phyloP scores from a whole-genome alignment of 345 rosid species.

The Noccaea caerulescens region DNA sequence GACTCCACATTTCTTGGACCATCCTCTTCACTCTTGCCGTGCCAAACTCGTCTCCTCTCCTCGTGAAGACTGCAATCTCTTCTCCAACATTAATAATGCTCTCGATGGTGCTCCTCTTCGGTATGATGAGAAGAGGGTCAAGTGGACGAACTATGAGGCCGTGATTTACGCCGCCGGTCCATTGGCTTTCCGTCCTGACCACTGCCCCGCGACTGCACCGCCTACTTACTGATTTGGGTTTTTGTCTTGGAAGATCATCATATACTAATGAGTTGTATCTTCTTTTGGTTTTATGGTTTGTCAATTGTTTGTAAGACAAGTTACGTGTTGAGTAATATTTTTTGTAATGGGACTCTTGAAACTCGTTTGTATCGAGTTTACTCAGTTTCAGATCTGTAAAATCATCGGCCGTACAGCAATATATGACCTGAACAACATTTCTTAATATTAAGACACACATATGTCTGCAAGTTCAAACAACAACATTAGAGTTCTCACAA shows the following conservation, averaged over 20 bases:
- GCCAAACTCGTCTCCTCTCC: constrained; percentile 80
- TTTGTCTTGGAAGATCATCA: constrained; percentile 14
- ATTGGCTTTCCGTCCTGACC: constrained; percentile 77
- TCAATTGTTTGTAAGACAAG: constrained; percentile 32
- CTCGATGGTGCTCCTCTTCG: constrained; percentile 65
- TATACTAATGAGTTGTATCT: constrained; percentile 21
- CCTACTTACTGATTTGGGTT: constrained; percentile 37
- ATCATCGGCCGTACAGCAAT: constrained; percentile 17
- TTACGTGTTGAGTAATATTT: constrained; percentile 36
- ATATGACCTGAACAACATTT: constrained; percentile 11
- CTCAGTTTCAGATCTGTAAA: constrained; percentile 22
- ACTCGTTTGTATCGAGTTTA: constrained; percentile 22
- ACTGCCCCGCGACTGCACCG: constrained; percentile 55
- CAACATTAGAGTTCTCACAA: not conserved
- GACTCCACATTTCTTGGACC: constrained; percentile 58
- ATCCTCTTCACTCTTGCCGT: constrained; percentile 81
- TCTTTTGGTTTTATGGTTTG: constrained; percentile 12
- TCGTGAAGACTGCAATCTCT: constrained; percentile 61
- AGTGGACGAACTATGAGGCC: constrained; percentile 52
- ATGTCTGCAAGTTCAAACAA: constrained; percentile 24
- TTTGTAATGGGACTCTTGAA: constrained; percentile 26
- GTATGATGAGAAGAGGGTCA: constrained; percentile 58
- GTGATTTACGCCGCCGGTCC: constrained; percentile 83
- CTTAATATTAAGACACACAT: constrained; percentile 22
- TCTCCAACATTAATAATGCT: constrained; percentile 75